A percentile compares a stretch with the other conserved stretches of the same genome.
Conservation (phyloP, 306 rosid genomes). For the Cicer chorassanicum region DNA sequence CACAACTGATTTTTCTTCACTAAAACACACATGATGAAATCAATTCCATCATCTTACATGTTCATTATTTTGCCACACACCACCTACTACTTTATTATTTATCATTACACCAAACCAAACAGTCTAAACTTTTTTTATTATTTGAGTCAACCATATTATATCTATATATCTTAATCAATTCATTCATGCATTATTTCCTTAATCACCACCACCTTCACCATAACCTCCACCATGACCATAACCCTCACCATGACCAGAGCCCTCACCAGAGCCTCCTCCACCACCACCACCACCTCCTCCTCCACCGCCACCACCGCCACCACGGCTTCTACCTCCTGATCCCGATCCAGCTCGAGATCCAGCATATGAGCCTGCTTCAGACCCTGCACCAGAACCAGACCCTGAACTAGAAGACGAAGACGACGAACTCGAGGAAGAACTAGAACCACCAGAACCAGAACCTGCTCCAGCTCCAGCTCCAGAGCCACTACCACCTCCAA, state of each 20-base stretch:
- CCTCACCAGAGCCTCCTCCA: constrained; percentile 23
- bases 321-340: constrained; percentile 38
- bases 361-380: constrained; percentile 56
- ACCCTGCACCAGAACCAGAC: constrained; percentile 54
- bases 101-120: constrained; percentile 43
- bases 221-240: constrained; percentile 44
- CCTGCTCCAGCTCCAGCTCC: constrained; percentile 62
- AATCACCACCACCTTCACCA: constrained; percentile 56
- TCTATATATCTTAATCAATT: not conserved
- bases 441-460: constrained; percentile 53
- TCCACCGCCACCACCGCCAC: not conserved
- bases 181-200: constrained; percentile 26
- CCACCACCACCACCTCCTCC: constrained; percentile 37
- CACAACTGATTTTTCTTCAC: constrained; percentile 20
- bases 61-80: constrained; percentile 17
- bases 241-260: constrained; percentile 49
- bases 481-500: constrained; percentile 59
- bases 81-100: constrained; percentile 16
- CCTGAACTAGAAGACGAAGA: constrained; percentile 57
- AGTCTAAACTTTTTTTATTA: constrained; percentile 13
- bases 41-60: constrained; percentile 31
- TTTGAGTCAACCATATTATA: constrained; percentile 16
- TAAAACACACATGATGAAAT: constrained; percentile 30
- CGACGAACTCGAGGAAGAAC: constrained; percentile 57
- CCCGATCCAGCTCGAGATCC: constrained; percentile 64